Conservation (phyloP, 148 eudicot species). For the Camellia sinensis region DNA sequence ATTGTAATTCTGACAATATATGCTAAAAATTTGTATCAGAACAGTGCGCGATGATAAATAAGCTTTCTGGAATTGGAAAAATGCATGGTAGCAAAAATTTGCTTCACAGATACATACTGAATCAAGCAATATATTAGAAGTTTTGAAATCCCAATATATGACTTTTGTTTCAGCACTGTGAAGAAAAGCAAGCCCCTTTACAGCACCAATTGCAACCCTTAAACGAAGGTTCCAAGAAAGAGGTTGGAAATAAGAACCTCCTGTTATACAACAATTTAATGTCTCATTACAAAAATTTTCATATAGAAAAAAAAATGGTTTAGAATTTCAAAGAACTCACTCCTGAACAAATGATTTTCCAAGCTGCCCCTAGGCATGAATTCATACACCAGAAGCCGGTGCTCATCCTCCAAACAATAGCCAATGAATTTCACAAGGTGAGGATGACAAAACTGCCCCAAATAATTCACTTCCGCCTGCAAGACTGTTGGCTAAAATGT, state of each 20-base stretch:
- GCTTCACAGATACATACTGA: slow-evolving; percentile 42
- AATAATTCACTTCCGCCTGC: slow-evolving; percentile 84
- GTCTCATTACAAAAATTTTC: not conserved
- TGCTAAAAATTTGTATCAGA: not conserved
- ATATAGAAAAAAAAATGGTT: not conserved
- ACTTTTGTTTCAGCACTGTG: slow-evolving; percentile 65
- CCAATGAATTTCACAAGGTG: slow-evolving; percentile 74
- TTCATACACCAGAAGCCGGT: slow-evolving; percentile 80
- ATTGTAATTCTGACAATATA: slow-evolving; percentile 51
- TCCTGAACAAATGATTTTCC: slow-evolving; percentile 79
- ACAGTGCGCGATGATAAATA: not conserved
- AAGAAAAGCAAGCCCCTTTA: slow-evolving; percentile 81
- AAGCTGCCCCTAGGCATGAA: slow-evolving; percentile 92
- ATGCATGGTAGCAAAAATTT: not conserved
- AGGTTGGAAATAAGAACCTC: slow-evolving; percentile 87
- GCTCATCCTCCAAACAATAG: slow-evolving; percentile 79
- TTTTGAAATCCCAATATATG: slow-evolving; percentile 78
- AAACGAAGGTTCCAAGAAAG: slow-evolving; percentile 78
- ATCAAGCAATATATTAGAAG: slow-evolving; percentile 77
- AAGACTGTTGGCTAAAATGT: too few species aligned
- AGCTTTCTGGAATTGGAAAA: not conserved
- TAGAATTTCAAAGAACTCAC: slow-evolving; percentile 32
- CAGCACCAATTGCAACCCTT: slow-evolving; percentile 81
- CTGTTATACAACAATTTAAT: slow-evolving; percentile 25
- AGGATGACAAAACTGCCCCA: slow-evolving; percentile 75